These are phyloP conservation scores for Ophiostoma novo-ulmi DNA, from an alignment of 2,329 filamentous ascomycete genomes.

Conservation along the genomic window DNA sequence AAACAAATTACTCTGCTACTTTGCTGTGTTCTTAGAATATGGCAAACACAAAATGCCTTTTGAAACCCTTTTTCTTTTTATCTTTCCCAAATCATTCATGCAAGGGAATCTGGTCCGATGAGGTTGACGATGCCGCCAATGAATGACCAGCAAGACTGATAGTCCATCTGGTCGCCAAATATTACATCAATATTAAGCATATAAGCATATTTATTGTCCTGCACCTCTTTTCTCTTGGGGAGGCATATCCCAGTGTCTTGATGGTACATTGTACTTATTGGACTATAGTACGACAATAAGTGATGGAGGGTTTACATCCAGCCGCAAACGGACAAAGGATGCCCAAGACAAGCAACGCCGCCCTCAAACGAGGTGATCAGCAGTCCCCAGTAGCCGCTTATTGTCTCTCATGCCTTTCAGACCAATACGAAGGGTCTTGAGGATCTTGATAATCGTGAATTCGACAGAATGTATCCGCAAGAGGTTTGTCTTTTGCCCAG, in stretches of 20 bases:
- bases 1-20: no score
- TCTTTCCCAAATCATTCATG: no score
- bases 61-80: no score
- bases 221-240: neutral
- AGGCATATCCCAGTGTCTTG: neutral
- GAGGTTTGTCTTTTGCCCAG: no score
- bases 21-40: no score
- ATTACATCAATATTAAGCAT: neutral
- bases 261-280: neutral
- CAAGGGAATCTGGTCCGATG: neutral
- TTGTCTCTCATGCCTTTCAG: neutral
- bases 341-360: neutral
- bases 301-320: conserved; percentile 1
- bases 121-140: neutral
- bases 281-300: neutral
- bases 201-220: neutral
- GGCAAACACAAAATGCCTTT: no score
- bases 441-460: no score
- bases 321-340: conserved; percentile 13
- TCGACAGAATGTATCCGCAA: no score
- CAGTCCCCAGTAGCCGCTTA: neutral
- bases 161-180: neutral
- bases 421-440: no score
- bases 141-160: neutral
- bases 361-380: conserved; percentile 4